These are phyloP conservation scores for Entrophospora sp. DNA, from an alignment of 192 early-diverging fungal genomes.

Conservation along the genomic window DNA sequence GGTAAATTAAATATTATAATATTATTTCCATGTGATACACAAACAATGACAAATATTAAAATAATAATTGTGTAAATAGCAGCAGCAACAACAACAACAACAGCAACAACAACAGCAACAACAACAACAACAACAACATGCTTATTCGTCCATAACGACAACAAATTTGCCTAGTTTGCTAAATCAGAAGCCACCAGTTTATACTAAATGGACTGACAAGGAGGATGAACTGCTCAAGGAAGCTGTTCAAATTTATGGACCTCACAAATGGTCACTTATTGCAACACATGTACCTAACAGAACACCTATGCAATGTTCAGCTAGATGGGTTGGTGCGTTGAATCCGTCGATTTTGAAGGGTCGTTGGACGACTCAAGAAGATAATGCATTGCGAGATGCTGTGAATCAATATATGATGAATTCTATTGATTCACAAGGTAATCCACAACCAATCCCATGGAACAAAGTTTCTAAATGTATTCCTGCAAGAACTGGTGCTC, in stretches of 20 bases:
- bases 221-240: slow-evolving; percentile 34
- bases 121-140: not conserved
- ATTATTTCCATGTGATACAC: too few relatives aligned
- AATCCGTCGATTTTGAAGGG: slow-evolving; percentile 45
- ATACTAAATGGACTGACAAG: slow-evolving; percentile 38
- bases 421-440: slow-evolving; percentile 29
- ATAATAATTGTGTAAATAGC: too few relatives aligned
- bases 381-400: slow-evolving; percentile 30
- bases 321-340: slow-evolving; percentile 41
- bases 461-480: slow-evolving; percentile 38
- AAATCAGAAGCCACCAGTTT: slow-evolving; percentile 31
- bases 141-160: not conserved
- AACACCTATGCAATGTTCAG: slow-evolving; percentile 45
- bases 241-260: slow-evolving; percentile 33
- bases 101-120: not conserved
- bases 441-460: slow-evolving; percentile 34
- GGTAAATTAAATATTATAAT: too few relatives aligned
- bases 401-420: slow-evolving; percentile 29
- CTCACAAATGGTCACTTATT: slow-evolving; percentile 40
- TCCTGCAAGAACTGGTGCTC: slow-evolving; percentile 45
- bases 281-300: slow-evolving; percentile 41
- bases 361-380: slow-evolving; percentile 42
- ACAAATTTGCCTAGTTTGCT: not conserved
- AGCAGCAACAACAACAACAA: not conserved
- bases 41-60: too few relatives aligned